These are phyloP conservation scores for Ophiocordyceps camponoti-saundersi DNA, from an alignment of 2,329 filamentous ascomycete species.

Conservation along the genomic window DNA sequence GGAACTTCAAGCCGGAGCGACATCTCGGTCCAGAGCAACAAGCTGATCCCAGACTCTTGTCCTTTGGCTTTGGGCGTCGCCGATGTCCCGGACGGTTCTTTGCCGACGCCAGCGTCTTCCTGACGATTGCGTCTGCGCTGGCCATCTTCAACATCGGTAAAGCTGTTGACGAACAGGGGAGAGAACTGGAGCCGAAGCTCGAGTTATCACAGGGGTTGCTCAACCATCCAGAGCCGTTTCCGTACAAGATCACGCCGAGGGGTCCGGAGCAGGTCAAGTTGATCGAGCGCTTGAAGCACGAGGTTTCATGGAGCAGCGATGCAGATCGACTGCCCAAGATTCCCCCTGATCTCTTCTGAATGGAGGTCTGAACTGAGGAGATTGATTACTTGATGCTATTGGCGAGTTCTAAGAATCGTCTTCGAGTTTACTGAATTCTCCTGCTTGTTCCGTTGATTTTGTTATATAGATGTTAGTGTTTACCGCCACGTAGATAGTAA, in stretches of 20 bases:
- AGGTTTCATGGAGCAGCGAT: not conserved
- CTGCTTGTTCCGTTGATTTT: no score
- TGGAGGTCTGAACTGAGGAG: no score
- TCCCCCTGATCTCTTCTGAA: not conserved
- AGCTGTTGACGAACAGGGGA: conserved; percentile 14
- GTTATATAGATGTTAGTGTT: no score
- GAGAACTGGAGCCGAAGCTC: conserved; percentile 11
- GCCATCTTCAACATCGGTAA: conserved; percentile 13
- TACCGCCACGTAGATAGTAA: no score
- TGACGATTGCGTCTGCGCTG: conserved; percentile 21
- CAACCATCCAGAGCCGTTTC: not conserved
- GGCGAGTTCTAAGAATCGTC: no score
- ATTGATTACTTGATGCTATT: no score
- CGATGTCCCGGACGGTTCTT: conserved; percentile 16
- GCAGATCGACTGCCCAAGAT: not conserved
- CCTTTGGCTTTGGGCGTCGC: conserved; percentile 19
- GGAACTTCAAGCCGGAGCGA: conserved; percentile 15
- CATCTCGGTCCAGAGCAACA: conserved; percentile 11
- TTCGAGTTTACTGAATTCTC: no score
- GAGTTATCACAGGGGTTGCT: conserved; percentile 1
- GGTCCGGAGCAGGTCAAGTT: not conserved
- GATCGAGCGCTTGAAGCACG: conserved; percentile 1
- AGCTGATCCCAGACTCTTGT: conserved; percentile 10
- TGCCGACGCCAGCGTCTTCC: conserved; percentile 13
- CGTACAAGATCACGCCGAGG: not conserved